Evolutionary conservation across 1,284 basidiomycete genomes (phyloP), one percentile per base, ranked within the genome.

Genomic region (Hemileia vastatrix): DNA sequence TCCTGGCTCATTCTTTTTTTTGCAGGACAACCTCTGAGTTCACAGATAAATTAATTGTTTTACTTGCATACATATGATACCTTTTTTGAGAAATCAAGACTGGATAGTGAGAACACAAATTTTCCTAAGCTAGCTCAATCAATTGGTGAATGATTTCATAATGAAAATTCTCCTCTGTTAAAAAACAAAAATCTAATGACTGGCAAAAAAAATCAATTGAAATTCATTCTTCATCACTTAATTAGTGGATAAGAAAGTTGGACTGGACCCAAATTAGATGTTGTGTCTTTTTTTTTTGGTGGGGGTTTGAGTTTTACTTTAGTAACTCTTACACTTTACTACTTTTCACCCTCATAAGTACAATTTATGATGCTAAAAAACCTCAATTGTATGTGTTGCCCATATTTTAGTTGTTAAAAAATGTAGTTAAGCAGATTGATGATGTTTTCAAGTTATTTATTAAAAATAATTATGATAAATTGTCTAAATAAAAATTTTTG

Each of bases 301-400:
- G 71, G 67, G 76, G 75, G 3, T 76, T 70, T 50, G 75, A 76
- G 56, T 61, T 70, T 19, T 67, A 70, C 6, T 73, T 72, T 43
- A 67, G 70, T n/a, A n/a, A n/a, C n/a, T n/a, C n/a, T n/a, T n/a
- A n/a, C n/a, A n/a, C n/a, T n/a, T n/a, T n/a, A n/a, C n/a, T n/a
- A n/a, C n/a, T n/a, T n/a, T n/a, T n/a, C n/a, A n/a, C n/a, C n/a
- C n/a, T n/a, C n/a, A n/a, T n/a, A n/a, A n/a, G n/a, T n/a, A n/a
- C n/a, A n/a, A n/a, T n/a, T n/a, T n/a, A n/a, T n/a, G n/a, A n/a
- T n/a, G n/a, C n/a, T n/a, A n/a, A n/a, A n/a, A n/a, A n/a, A n/a
- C n/a, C n/a, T n/a, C n/a, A n/a, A n/a, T n/a, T n/a, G n/a, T n/a
- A n/a, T n/a, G n/a, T n/a, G n/a, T n/a, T n/a, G n/a, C n/a, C n/a